Evolutionary conservation across 805 yeast species (phyloP).

Genomic region (Ogataea parapolymorpha): DNA sequence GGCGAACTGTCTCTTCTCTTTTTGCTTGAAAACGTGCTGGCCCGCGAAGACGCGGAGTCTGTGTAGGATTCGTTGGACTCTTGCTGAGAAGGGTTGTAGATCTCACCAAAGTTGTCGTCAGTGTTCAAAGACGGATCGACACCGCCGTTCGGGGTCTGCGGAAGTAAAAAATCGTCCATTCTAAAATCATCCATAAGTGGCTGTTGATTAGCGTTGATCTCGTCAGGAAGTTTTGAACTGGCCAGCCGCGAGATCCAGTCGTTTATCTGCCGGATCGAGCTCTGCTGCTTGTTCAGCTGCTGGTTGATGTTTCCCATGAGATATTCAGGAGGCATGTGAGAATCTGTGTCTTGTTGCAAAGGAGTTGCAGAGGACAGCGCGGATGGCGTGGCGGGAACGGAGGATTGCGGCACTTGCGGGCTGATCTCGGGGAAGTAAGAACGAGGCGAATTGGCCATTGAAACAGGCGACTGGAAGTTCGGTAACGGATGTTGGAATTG

Average conservation of each 20-base stretch:
- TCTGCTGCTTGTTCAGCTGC: slow-evolving; percentile 47
- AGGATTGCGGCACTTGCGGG: slow-evolving; percentile 4
- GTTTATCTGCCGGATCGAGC: slow-evolving; percentile 51
- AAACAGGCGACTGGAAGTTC: slow-evolving; percentile 10
- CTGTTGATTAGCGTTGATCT: slow-evolving; percentile 13
- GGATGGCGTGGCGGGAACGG: slow-evolving; percentile 10
- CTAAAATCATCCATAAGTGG: slow-evolving; percentile 32
- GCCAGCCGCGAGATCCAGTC: slow-evolving; percentile 48
- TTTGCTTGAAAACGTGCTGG: slow-evolving; percentile 8
- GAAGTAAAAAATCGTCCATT: slow-evolving; percentile 32
- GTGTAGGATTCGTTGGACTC: slow-evolving; percentile 1
- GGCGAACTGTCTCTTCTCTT: slow-evolving; percentile 7
- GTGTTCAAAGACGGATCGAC: slow-evolving; percentile 13
- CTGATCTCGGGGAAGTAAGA: slow-evolving; percentile 28
- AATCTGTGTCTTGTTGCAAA: slow-evolving; percentile 10
- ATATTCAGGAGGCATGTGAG: slow-evolving; percentile 18
- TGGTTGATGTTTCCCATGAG: slow-evolving; percentile 42
- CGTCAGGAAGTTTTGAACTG: slow-evolving; percentile 14
- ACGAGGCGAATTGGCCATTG: slow-evolving; percentile 27
- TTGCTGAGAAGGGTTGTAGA: slow-evolving; percentile 6
- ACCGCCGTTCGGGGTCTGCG: slow-evolving; percentile 28
- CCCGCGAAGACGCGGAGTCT: slow-evolving; percentile 3
- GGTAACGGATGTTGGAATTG: slow-evolving; percentile 3
- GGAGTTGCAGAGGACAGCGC: slow-evolving; percentile 11
- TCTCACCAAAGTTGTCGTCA: slow-evolving; percentile 11